Conservation (phyloP, 306 rosid genomes). For the Trifolium dubium region DNA sequence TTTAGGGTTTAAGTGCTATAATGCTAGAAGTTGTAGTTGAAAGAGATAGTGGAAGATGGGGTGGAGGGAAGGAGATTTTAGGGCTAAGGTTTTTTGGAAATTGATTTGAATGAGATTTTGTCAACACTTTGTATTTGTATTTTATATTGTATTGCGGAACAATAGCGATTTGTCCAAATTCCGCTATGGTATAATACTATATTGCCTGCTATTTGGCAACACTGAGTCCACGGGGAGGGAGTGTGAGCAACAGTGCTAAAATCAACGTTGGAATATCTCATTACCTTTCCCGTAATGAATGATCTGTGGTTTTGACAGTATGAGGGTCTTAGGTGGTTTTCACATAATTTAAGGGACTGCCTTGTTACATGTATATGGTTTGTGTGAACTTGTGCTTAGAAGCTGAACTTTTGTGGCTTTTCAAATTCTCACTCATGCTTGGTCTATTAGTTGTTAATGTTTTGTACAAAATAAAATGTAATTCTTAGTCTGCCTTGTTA, state of each 20-base stretch:
- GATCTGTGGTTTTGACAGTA: not conserved
- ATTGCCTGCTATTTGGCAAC: not conserved
- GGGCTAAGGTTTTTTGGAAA: no score
- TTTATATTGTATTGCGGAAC: no score
- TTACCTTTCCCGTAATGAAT: not conserved
- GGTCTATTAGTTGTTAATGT: conserved; percentile 22
- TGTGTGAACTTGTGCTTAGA: conserved; percentile 22
- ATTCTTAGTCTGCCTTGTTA: conserved; percentile 14
- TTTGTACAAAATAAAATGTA: conserved; percentile 19
- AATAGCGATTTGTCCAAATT: not conserved
- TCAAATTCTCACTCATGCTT: not conserved
- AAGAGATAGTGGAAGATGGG: no score
- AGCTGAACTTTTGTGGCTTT: conserved; percentile 28
- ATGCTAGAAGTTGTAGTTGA: no score
- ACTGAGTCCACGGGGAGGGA: not conserved
- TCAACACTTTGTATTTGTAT: not conserved
- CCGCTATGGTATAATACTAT: not conserved
- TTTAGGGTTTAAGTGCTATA: no score
- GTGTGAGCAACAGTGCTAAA: not conserved
- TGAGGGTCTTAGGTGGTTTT: not conserved
- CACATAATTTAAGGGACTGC: not conserved
- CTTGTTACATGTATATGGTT: conserved; percentile 6
- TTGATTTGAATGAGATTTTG: not conserved
- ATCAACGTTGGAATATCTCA: not conserved
- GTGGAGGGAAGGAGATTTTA: no score